Conservation (phyloP, 179 eudicot genomes). For the Sideroxylon spinosum region DNA sequence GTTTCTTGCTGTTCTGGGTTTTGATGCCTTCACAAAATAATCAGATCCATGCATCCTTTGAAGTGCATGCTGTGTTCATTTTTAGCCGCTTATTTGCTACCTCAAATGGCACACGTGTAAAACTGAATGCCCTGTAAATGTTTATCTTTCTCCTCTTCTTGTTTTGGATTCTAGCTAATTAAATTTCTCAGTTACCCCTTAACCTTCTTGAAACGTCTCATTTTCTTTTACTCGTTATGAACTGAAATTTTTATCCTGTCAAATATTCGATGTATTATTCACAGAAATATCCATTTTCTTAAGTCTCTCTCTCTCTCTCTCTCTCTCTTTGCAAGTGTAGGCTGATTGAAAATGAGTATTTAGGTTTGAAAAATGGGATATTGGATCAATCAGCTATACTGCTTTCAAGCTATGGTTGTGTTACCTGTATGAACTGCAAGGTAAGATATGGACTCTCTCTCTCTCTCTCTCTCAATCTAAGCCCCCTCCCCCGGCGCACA, state of each 20-base stretch:
- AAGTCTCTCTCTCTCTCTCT: background rate
- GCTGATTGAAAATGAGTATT: slow-evolving; percentile 88
- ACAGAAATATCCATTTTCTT: background rate
- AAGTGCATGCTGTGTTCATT: background rate
- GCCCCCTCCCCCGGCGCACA: background rate
- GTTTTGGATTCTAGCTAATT: background rate
- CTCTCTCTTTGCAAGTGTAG: slow-evolving; percentile 33
- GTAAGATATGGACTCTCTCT: slow-evolving; percentile 33
- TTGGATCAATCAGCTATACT: slow-evolving; percentile 93
- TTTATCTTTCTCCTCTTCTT: background rate
- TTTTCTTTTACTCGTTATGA: background rate
- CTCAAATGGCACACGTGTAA: background rate
- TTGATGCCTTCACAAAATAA: background rate
- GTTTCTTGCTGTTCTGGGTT: background rate
- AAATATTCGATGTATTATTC: background rate
- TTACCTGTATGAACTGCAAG: slow-evolving; percentile 97
- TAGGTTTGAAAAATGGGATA: slow-evolving; percentile 91
- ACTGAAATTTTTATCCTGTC: background rate
- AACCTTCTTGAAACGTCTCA: background rate
- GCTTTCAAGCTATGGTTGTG: slow-evolving; percentile 83
- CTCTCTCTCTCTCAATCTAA: background rate
- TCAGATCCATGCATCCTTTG: background rate
- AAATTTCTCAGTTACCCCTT: background rate
- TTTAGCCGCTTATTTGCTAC: background rate
- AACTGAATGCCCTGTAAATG: background rate